Base-by-base conservation (phyloP, 371 early-diverging fungal species). In the Rhizopus arrhizus region DNA sequence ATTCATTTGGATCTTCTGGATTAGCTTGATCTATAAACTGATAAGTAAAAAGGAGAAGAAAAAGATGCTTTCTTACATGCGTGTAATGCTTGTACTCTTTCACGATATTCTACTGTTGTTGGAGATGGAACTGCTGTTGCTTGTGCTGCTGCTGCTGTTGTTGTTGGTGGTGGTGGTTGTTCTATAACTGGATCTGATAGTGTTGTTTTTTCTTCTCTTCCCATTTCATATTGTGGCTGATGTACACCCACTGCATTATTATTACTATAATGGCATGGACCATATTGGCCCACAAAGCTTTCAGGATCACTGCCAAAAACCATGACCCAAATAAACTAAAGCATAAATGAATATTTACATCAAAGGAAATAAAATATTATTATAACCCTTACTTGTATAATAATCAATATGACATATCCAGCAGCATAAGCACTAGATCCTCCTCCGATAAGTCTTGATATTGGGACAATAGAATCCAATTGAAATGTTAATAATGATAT, bases 1-100 rank as follows among this genome's bases (percentile, higher is more conserved):
- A 69, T 70, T 95, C 96, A 62, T 89, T 91, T 16, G 90, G 89
- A 73, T 95, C 96, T 34, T 89, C 90, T 1, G 88, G 83, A 75
- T 85, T 91, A 32, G 93, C 93, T 35, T 83, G 75, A 64, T 89
- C 75, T 74, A 56, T 42, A n/a, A 57, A 60, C 57, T 22, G 22
- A 22, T 22, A 22, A 22, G 22, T 22, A 22, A 22, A 22, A 22
- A 22, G 22, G 22, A 22, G 22, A 22, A 22, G 22, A 22, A 22
- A 22, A 22, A 22, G 0, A 22, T 22, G 22, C 22, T 22, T 22
- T 22, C 22, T 61, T 56, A 64, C 66, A 70, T 16, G 66, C 63
- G 61, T 70, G 72, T 13, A 65, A 41, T 15, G 67, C 58, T 49
- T 70, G 65, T 1, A 78, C 75, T 34, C 60, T 69, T 59, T 77